These are phyloP conservation scores for Euphorbia celastroides DNA, from an alignment of 441 rosid genomes.

Conservation along the genomic window DNA sequence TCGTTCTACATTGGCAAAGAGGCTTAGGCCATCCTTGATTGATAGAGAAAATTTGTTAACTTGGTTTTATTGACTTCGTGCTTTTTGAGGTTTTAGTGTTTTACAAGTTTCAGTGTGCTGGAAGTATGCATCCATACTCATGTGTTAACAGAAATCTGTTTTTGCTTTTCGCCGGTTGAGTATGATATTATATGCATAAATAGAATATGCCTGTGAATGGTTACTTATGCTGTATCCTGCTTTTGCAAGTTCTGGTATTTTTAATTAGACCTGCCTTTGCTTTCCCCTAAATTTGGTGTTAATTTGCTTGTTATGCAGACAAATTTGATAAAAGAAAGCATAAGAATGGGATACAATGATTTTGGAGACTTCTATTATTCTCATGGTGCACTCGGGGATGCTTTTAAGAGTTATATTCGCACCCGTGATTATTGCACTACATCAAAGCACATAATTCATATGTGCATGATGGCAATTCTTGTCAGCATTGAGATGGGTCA, in stretches of 20 bases:
- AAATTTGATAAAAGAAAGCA: slow-evolving; percentile 94
- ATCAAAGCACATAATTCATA: slow-evolving; percentile 80
- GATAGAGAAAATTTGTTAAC: background rate
- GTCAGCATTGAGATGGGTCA: slow-evolving; percentile 99
- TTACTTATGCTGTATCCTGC: background rate
- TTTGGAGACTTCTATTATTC: slow-evolving; percentile 94
- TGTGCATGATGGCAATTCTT: slow-evolving; percentile 92
- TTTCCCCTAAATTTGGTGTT: background rate
- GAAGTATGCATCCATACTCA: background rate
- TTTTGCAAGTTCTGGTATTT: background rate
- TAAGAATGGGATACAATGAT: slow-evolving; percentile 98
- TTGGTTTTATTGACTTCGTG: background rate
- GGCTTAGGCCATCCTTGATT: background rate
- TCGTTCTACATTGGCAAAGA: background rate
- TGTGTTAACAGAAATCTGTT: too few relatives aligned
- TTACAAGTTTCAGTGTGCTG: background rate
- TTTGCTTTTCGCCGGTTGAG: background rate
- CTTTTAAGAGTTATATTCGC: slow-evolving; percentile 81
- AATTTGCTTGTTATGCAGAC: slow-evolving; percentile 45
- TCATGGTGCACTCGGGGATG: slow-evolving; percentile 75
- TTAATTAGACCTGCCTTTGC: background rate
- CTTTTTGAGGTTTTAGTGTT: background rate
- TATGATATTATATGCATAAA: background rate
- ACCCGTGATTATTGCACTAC: slow-evolving; percentile 98
- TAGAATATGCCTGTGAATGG: background rate